These are phyloP conservation scores for Mycena galericulata DNA, from an alignment of 768 basidiomycete genomes.

Conservation along the genomic window DNA sequence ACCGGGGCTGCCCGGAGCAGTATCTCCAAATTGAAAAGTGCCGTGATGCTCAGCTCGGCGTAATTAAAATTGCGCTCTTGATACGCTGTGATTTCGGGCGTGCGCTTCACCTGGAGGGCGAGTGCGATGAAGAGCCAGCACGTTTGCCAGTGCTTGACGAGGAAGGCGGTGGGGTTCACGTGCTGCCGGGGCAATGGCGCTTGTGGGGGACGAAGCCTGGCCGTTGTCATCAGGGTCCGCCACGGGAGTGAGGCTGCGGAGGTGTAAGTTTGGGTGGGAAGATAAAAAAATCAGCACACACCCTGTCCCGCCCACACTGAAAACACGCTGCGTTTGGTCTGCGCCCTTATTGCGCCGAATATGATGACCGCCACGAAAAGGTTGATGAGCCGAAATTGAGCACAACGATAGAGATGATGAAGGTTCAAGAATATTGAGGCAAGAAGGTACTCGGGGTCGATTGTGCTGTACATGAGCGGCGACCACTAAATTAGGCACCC, in stretches of 20 bases:
- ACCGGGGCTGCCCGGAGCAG: conserved; percentile 75
- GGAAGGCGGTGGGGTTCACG: conserved; percentile 63
- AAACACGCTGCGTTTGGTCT: conserved; percentile 93
- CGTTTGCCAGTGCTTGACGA: conserved; percentile 71
- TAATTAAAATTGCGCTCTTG: conserved; percentile 67
- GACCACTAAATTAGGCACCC: too few relatives aligned
- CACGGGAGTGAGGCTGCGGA: conserved; percentile 9
- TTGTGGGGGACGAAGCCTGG: conserved; percentile 52
- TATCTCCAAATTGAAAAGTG: conserved; percentile 92
- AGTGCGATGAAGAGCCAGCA: conserved; percentile 82
- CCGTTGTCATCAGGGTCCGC: conserved; percentile 59
- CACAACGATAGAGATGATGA: conserved; percentile 84
- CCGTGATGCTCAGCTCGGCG: conserved; percentile 81
- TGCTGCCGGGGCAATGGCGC: conserved; percentile 24
- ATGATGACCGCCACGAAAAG: conserved; percentile 96
- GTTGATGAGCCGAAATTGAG: conserved; percentile 95
- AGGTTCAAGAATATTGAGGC: conserved; percentile 91
- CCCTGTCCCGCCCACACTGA: conserved; percentile 78
- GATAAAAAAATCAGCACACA: conserved; percentile 48
- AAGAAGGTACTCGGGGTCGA: conserved; percentile 91
- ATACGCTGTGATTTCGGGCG: conserved; percentile 57
- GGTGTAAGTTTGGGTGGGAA: neutral
- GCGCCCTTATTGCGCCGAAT: conserved; percentile 87
- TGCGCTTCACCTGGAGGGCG: conserved; percentile 79
- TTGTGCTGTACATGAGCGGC: conserved; percentile 86